These are phyloP conservation scores for Isatis tinctoria DNA, from an alignment of 345 rosid genomes.

Conservation along the genomic window DNA sequence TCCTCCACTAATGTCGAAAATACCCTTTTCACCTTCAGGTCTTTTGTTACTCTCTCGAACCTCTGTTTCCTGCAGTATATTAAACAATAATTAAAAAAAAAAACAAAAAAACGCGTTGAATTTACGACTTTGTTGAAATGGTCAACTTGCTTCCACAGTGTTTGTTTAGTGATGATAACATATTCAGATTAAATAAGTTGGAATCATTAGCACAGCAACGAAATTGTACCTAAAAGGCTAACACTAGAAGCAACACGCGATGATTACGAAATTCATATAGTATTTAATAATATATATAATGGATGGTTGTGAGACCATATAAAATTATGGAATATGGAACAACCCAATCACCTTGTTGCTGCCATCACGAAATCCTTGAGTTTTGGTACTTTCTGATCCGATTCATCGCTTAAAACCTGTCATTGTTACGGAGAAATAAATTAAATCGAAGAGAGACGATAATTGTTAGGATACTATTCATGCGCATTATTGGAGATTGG, in stretches of 20 bases:
- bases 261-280: neutral
- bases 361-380: conserved; percentile 70
- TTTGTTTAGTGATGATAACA: neutral
- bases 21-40: conserved; percentile 63
- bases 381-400: conserved; percentile 50
- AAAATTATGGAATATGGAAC: neutral
- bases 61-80: conserved; percentile 55
- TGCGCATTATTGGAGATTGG: neutral
- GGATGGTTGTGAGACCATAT: neutral
- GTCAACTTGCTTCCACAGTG: neutral
- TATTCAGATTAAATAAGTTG: neutral
- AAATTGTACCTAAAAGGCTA: neutral
- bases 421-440: neutral
- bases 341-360: conserved; percentile 69
- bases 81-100: neutral
- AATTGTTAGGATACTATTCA: neutral
- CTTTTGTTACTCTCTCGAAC: conserved; percentile 65
- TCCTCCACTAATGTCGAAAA: conserved; percentile 76
- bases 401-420: conserved; percentile 58
- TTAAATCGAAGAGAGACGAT: neutral
- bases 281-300: neutral
- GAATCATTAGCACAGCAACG: neutral
- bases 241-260: neutral
- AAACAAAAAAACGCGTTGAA: neutral
- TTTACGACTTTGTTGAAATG: neutral